Percentiles rank a stretch among this genome's conserved stretches.
These are phyloP conservation scores for Cladosporium sp. DNA, from an alignment of 2,329 filamentous ascomycete genomes.

Conservation along the genomic window DNA sequence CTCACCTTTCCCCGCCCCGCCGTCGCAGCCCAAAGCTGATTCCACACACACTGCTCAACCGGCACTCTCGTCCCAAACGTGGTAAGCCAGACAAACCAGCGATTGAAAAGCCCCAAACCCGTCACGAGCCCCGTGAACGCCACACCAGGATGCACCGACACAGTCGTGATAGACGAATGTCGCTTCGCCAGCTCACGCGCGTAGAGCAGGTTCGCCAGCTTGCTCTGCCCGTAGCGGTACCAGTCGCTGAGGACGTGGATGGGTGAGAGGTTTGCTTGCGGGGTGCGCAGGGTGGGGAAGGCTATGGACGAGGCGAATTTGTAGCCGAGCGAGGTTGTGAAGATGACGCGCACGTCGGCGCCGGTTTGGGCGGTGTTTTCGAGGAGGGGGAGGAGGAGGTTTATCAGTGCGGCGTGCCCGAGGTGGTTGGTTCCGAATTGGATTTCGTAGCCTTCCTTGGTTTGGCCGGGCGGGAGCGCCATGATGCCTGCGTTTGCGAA, in stretches of 20 bases:
- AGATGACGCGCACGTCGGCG: slow-evolving; percentile 28
- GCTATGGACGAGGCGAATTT: slow-evolving; percentile 19
- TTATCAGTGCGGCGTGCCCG: slow-evolving; percentile 30
- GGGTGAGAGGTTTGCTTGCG: slow-evolving; percentile 14
- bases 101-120: slow-evolving; percentile 17
- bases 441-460: slow-evolving; percentile 29
- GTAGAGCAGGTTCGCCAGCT: slow-evolving; percentile 47
- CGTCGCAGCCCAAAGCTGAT: slow-evolving; percentile 23
- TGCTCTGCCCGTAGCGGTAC: slow-evolving; percentile 42
- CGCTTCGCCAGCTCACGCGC: slow-evolving; percentile 37
- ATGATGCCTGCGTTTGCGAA: slow-evolving; percentile 30
- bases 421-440: slow-evolving; percentile 34
- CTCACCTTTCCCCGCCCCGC: slow-evolving; percentile 13
- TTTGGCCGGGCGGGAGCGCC: slow-evolving; percentile 23
- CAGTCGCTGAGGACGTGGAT: slow-evolving; percentile 24
- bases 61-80: slow-evolving; percentile 16
- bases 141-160: slow-evolving; percentile 41
- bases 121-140: slow-evolving; percentile 36
- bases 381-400: slow-evolving; percentile 26
- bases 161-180: slow-evolving; percentile 35
- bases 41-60: slow-evolving; percentile 21
- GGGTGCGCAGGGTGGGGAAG: slow-evolving; percentile 27
- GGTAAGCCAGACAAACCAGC: slow-evolving; percentile 16
- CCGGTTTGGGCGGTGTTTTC: slow-evolving; percentile 21
- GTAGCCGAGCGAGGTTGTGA: slow-evolving; percentile 26